These are phyloP conservation scores for Cyclostephanos tholiformis DNA, from an alignment of 108 stramenopile genomes.

Conservation along the genomic window DNA sequence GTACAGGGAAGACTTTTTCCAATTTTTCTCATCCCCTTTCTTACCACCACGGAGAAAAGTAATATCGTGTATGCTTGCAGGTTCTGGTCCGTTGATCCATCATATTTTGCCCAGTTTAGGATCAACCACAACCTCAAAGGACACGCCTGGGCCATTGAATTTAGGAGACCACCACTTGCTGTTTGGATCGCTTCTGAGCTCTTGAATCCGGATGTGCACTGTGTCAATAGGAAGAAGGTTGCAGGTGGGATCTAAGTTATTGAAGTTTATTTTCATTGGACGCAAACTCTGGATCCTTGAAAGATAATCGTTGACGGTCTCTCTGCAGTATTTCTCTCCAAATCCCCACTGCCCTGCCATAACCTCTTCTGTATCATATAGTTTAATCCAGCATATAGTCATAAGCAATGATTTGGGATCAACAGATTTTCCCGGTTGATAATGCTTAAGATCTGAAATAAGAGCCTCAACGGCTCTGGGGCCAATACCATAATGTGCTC, in stretches of 20 bases:
- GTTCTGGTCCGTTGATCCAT: constrained; percentile 49
- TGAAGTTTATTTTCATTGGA: neutral
- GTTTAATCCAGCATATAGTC: neutral
- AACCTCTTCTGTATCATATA: neutral
- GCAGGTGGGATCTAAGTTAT: neutral
- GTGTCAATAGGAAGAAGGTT: neutral
- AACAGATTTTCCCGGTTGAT: too few species aligned
- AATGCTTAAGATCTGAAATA: too few species aligned
- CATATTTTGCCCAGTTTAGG: constrained; percentile 10
- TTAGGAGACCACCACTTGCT: constrained; percentile 47
- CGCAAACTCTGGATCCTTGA: neutral
- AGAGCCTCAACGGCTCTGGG: too few species aligned
- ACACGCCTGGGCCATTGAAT: constrained; percentile 34
- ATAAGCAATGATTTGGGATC: too few species aligned
- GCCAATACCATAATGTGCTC: too few species aligned
- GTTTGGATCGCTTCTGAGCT: constrained; percentile 1
- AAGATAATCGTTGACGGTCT: neutral
- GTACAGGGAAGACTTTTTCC: constrained; percentile 6
- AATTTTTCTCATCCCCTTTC: neutral
- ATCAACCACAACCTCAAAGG: constrained; percentile 44
- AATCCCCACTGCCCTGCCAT: constrained; percentile 4
- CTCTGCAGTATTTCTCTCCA: neutral
- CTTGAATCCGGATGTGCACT: neutral
- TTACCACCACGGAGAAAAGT: constrained; percentile 27
- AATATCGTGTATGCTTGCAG: constrained; percentile 39